Percentiles rank a stretch among this genome's conserved stretches.
Evolutionary conservation across 257 asterid species (phyloP).

Genomic region (Penstemon newberryi): DNA sequence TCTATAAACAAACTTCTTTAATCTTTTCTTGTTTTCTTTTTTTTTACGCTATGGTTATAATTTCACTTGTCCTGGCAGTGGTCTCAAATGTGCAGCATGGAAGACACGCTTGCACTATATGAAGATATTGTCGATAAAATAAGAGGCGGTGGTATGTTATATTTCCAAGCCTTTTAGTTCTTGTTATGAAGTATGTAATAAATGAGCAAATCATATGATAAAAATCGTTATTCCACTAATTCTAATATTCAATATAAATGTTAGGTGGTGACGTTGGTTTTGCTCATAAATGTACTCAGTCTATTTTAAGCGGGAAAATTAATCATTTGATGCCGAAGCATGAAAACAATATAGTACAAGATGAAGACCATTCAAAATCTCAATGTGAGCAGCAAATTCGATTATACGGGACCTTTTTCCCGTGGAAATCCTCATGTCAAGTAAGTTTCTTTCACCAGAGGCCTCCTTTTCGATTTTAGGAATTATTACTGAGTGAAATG

Average conservation of each 20-base stretch:
- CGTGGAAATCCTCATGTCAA: slow-evolving; percentile 37
- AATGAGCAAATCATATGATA: not conserved
- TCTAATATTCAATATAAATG: not conserved
- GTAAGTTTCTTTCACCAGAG: slow-evolving; percentile 28
- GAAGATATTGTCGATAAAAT: slow-evolving; percentile 35
- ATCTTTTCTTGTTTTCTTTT: not conserved
- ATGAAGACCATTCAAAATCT: slow-evolving; percentile 8
- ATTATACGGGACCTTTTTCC: slow-evolving; percentile 24
- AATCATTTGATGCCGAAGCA: slow-evolving; percentile 16
- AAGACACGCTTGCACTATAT: slow-evolving; percentile 30
- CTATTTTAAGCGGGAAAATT: slow-evolving; percentile 20
- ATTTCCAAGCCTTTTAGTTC: not conserved
- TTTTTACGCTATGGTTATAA: not conserved
- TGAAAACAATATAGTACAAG: not conserved
- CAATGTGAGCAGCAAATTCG: slow-evolving; percentile 11
- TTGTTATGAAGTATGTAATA: not conserved
- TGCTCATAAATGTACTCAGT: slow-evolving; percentile 30
- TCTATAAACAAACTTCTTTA: not conserved
- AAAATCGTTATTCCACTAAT: no score
- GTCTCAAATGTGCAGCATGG: slow-evolving; percentile 27
- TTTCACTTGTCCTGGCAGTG: slow-evolving; percentile 28
- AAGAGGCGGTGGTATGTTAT: slow-evolving; percentile 43
- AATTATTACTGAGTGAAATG: not conserved
- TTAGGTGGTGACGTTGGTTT: slow-evolving; percentile 36
- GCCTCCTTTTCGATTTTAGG: not conserved